Evolutionary conservation across 2,329 filamentous ascomycete genomes (phyloP).

Genomic region (Cladosporium sp.): DNA sequence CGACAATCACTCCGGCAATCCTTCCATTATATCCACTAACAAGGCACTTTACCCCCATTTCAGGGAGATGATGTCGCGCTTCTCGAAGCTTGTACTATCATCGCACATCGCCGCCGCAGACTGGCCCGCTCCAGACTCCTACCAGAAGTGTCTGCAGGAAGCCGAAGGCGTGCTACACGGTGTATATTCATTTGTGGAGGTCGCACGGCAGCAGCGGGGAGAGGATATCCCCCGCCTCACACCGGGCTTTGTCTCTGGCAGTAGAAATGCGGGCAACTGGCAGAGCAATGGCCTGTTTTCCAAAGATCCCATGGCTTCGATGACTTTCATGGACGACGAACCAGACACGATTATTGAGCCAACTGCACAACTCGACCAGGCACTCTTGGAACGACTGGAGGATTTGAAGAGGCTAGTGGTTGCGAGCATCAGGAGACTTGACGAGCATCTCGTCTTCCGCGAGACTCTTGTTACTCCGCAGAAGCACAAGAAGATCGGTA

Average conservation of each 20-base stretch:
- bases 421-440: slow-evolving; percentile 81
- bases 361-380: slow-evolving; percentile 70
- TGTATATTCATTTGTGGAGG: slow-evolving; percentile 94
- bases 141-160: slow-evolving; percentile 92
- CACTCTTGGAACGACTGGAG: slow-evolving; percentile 78
- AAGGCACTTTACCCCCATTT: slow-evolving; percentile 97
- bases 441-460: slow-evolving; percentile 74
- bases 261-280: slow-evolving; percentile 83
- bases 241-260: slow-evolving; percentile 89
- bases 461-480: slow-evolving; percentile 80
- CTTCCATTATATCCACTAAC: slow-evolving; percentile 98
- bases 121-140: slow-evolving; percentile 90
- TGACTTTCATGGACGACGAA: slow-evolving; percentile 82
- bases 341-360: slow-evolving; percentile 73
- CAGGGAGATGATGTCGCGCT: slow-evolving; percentile 98
- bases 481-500: slow-evolving; percentile 76
- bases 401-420: slow-evolving; percentile 82
- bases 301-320: slow-evolving; percentile 63
- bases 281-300: slow-evolving; percentile 65
- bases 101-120: slow-evolving; percentile 97
- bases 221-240: slow-evolving; percentile 91
- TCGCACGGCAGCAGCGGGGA: slow-evolving; percentile 87
- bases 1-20: slow-evolving; percentile 97
- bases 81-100: slow-evolving; percentile 97
- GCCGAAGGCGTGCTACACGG: slow-evolving; percentile 94